Evolutionary conservation across 352 stramenopile species (phyloP).

Genomic region (Globisporangium viniferum): DNA sequence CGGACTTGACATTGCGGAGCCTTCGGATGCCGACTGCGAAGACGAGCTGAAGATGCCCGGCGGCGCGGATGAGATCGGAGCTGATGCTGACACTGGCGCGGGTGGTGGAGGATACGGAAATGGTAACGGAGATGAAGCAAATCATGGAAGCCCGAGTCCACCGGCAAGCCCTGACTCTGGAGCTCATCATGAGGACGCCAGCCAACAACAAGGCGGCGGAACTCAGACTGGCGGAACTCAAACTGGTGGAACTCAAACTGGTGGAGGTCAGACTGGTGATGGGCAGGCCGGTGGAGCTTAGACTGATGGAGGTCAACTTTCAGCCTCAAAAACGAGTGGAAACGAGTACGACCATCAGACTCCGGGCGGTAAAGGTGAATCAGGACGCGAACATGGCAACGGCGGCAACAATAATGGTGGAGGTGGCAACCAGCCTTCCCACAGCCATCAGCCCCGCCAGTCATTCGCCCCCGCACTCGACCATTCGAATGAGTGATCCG

Average conservation of each 20-base stretch:
- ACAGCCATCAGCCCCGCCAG: not conserved
- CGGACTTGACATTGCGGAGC: constrained; percentile 6
- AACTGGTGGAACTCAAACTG: too few species aligned
- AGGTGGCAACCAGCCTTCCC: too few species aligned
- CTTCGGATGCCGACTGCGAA: too few species aligned
- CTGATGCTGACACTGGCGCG: constrained; percentile 1
- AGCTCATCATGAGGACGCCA: not conserved
- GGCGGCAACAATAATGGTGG: too few species aligned
- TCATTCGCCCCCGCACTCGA: not conserved
- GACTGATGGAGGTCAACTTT: too few species aligned
- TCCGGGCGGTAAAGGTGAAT: too few species aligned
- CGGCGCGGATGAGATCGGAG: not conserved
- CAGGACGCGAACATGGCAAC: too few species aligned
- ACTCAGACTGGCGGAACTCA: not conserved
- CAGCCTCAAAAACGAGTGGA: too few species aligned
- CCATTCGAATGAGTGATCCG: not conserved
- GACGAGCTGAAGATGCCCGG: too few species aligned
- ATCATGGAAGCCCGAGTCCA: not conserved
- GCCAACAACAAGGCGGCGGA: not conserved
- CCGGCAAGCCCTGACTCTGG: not conserved
- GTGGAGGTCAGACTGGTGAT: too few species aligned
- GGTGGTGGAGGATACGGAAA: not conserved
- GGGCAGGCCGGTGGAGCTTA: too few species aligned
- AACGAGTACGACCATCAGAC: too few species aligned
- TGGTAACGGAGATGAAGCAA: not conserved